Evolutionary conservation across 2,329 filamentous ascomycete species (phyloP), one percentile per base, ranked within the genome.

Genomic region (Zalaria sp.): DNA sequence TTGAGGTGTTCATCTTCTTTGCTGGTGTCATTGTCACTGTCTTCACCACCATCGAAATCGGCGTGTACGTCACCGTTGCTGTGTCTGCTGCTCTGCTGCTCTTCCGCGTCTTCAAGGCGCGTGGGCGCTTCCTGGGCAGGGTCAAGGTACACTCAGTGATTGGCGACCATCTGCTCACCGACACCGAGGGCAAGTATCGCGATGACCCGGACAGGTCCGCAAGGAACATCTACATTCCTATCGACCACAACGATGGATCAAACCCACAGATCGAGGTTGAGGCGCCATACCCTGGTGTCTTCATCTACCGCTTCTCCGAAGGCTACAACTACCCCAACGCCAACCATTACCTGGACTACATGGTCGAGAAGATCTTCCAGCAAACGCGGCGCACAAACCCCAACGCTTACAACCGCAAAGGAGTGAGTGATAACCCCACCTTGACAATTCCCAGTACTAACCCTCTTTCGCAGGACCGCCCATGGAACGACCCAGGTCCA

Each of bases 261-360:
- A 96, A 96, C 59, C 89, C 89, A 0, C 72, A 81, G 26, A 71
- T 96, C 37, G 72, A 81, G 7, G 69, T 93, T n/a, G 71, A 83
- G 47, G 77, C 77, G 42, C 88, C 91, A 1, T 85, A 91, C 53
- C 89, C 89, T 0, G 91, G 91, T 40, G 74, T 98, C 50, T 93
- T 96, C 63, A 93, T 96, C 55, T 96, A 93, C 66, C 79, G 89
- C 36, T 95, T 94, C 61, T 79, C 83, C 0, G 89, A 96, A 64
- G 85, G 88, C 35, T 94, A 93, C 71, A 93, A 91, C 63, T 98
- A 96, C 55, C 86, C 89, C 46, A 98, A 94, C 52, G 87, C 87
- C 18, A 85, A 85, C 54, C 80, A 85, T 57, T 87, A 93, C 49
- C 75, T 94, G 43, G 87, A 95, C 54, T 76, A 85, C 54, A 56